Conservation (phyloP, 441 rosid genomes). For the Aleurites moluccanus region DNA sequence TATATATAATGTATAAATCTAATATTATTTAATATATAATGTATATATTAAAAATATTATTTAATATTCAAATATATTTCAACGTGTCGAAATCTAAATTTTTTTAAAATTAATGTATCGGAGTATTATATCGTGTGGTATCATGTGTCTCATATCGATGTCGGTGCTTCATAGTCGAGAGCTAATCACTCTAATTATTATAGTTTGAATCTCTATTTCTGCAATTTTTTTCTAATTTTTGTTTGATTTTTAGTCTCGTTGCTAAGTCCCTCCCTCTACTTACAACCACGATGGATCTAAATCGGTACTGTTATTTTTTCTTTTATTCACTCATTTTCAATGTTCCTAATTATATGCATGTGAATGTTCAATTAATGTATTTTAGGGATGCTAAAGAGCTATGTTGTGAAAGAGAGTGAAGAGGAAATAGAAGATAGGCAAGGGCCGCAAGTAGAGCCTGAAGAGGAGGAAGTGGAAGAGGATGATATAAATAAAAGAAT, state of each 20-base stretch:
- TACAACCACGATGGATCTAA: constrained; percentile 39
- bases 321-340: not conserved
- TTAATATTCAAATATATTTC: too few relatives aligned
- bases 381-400: constrained; percentile 45
- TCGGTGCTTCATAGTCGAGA: too few relatives aligned
- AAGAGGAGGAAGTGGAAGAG: constrained; percentile 58
- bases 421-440: constrained; percentile 62
- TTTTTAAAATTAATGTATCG: too few relatives aligned
- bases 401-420: constrained; percentile 76
- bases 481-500: constrained; percentile 83
- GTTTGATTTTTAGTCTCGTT: constrained; percentile 60
- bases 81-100: too few relatives aligned
- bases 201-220: not conserved
- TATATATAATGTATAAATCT: too few relatives aligned
- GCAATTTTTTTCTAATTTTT: not conserved
- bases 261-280: constrained; percentile 71
- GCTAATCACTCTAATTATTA: constrained; percentile 34
- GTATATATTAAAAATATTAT: too few relatives aligned
- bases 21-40: too few relatives aligned
- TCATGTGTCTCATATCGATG: too few relatives aligned
- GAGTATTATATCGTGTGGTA: too few relatives aligned
- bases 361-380: not conserved
- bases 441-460: constrained; percentile 39
- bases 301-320: constrained; percentile 41
- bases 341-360: not conserved